Conservation (phyloP, 345 rosid species). For the Hibiscus syriacus region DNA sequence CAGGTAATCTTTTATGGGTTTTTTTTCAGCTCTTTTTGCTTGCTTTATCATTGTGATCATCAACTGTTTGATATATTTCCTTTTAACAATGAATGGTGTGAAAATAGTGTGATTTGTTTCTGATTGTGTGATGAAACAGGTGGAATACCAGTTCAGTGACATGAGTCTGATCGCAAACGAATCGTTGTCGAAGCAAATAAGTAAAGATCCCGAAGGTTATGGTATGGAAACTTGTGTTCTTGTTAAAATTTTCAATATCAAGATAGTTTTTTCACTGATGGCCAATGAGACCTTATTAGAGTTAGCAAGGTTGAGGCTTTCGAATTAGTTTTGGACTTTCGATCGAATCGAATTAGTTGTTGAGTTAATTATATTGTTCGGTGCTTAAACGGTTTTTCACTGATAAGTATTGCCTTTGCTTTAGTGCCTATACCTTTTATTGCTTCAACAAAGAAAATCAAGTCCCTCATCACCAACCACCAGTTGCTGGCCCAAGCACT, state of each 20-base stretch:
- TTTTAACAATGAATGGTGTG: background rate
- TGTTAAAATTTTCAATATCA: too few species aligned
- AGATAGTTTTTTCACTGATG: too few species aligned
- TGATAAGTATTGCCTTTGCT: background rate
- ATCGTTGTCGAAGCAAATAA: constrained; percentile 66
- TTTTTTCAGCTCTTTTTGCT: background rate
- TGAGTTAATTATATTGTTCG: too few species aligned
- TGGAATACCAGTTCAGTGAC: constrained; percentile 83
- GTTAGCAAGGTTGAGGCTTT: too few species aligned
- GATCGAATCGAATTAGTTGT: too few species aligned
- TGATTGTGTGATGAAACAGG: constrained; percentile 32
- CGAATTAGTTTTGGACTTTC: too few species aligned
- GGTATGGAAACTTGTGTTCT: constrained; percentile 56
- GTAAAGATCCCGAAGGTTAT: constrained; percentile 82
- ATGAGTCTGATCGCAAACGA: constrained; percentile 92
- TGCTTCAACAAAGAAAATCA: constrained; percentile 81
- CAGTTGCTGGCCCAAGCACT: constrained; percentile 67
- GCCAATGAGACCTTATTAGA: too few species aligned
- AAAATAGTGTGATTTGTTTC: constrained; percentile 1
- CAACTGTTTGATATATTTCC: background rate
- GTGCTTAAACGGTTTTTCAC: background rate
- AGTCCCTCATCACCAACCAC: constrained; percentile 51
- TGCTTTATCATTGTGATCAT: background rate
- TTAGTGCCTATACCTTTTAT: constrained; percentile 65
- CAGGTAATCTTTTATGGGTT: constrained; percentile 46